These are phyloP conservation scores for Chrysochromulina tobinii DNA, from an alignment of 78 protist species.

Conservation along the genomic window DNA sequence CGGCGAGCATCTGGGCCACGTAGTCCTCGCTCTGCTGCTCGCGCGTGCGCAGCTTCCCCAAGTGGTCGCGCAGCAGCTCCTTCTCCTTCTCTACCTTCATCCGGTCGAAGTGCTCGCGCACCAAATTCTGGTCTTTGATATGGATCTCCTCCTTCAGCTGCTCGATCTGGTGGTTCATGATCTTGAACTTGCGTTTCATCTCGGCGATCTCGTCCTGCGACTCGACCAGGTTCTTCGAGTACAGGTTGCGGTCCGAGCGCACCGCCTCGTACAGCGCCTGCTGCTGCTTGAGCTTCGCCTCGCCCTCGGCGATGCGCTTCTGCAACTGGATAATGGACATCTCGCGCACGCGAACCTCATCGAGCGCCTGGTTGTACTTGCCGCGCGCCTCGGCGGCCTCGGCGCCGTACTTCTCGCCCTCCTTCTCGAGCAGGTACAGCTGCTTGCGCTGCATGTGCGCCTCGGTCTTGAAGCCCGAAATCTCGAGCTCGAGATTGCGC, in stretches of 20 bases:
- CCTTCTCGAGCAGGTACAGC: conserved; percentile 69
- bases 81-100: conserved; percentile 48
- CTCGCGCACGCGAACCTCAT: conserved; percentile 70
- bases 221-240: conserved; percentile 82
- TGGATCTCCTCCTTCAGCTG: conserved; percentile 85
- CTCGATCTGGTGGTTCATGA: conserved; percentile 82
- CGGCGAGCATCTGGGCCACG: background rate
- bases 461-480: conserved; percentile 55
- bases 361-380: conserved; percentile 62
- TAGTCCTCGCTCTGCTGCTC: background rate
- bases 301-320: conserved; percentile 71
- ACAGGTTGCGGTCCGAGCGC: conserved; percentile 84
- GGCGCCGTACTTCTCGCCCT: conserved; percentile 53
- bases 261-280: conserved; percentile 82
- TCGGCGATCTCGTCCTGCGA: conserved; percentile 75
- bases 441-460: conserved; percentile 52
- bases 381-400: conserved; percentile 56
- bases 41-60: background rate
- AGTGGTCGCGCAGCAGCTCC: conserved; percentile 38
- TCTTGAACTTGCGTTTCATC: conserved; percentile 82
- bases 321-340: conserved; percentile 59
- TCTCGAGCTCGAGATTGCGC: conserved; percentile 30
- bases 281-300: conserved; percentile 78
- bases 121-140: conserved; percentile 49
- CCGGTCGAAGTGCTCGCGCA: conserved; percentile 53